Conservation (phyloP, 1,284 basidiomycete genomes). For the Meripilus lineatus region DNA sequence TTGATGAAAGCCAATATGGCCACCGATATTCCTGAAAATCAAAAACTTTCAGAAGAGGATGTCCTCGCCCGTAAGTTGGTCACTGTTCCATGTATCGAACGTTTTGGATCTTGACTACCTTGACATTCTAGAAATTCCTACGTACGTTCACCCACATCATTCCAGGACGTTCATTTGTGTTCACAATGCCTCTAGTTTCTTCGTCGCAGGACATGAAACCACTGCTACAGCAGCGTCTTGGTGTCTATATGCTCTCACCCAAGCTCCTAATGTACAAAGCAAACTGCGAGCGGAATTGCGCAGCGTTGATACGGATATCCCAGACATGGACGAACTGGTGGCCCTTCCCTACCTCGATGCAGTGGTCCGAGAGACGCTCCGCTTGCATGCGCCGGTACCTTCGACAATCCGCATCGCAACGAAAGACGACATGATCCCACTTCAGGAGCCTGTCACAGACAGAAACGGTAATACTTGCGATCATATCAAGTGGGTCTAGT, state of each 20-base stretch:
- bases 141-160: constrained; percentile 17
- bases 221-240: constrained; percentile 40
- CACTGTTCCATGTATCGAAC: not conserved
- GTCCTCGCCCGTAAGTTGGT: constrained; percentile 46
- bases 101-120: not conserved
- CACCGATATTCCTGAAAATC: constrained; percentile 47
- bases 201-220: constrained; percentile 77
- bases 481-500: constrained; percentile 21
- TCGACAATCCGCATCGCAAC: constrained; percentile 44
- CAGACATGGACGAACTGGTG: constrained; percentile 56
- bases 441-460: constrained; percentile 27
- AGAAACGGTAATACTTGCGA: constrained; percentile 23
- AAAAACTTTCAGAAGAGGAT: constrained; percentile 68
- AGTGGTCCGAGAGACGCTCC: constrained; percentile 66
- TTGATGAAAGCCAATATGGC: constrained; percentile 29
- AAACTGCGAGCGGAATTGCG: constrained; percentile 68
- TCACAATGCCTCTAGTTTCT: constrained; percentile 28
- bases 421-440: constrained; percentile 43
- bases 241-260: constrained; percentile 61
- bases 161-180: not conserved
- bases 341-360: constrained; percentile 56
- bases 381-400: constrained; percentile 61
- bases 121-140: constrained; percentile 41
- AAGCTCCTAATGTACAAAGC: constrained; percentile 49
- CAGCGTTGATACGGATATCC: constrained; percentile 27